A percentile compares a stretch with the other conserved stretches of the same genome.
phyloP scores from a whole-genome alignment of 495 filamentous ascomycete genomes.

The Pyronema omphalodes region DNA sequence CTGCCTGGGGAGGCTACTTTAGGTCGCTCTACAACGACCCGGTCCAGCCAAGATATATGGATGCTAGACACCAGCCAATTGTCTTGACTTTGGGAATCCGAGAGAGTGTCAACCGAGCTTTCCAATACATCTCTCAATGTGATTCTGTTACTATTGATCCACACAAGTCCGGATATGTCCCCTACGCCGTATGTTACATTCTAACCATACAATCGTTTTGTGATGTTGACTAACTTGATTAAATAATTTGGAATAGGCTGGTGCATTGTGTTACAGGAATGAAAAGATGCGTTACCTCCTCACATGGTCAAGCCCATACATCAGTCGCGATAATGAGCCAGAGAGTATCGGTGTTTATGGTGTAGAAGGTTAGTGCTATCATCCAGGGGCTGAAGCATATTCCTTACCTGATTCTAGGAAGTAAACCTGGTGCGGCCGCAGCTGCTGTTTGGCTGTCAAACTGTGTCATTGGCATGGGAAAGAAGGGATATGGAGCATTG shows the following conservation, averaged over 20 bases:
- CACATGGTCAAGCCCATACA: conserved; percentile 31
- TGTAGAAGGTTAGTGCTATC: conserved; percentile 28
- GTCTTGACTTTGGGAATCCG: not conserved
- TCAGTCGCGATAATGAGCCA: conserved; percentile 22
- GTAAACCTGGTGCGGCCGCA: conserved; percentile 8
- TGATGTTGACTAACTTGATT: too few species aligned
- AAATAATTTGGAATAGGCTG: too few species aligned
- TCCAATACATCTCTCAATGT: not conserved
- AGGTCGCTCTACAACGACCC: too few species aligned
- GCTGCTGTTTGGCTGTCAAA: conserved; percentile 6
- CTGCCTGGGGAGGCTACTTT: conserved; percentile 37
- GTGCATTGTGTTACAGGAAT: conserved; percentile 30
- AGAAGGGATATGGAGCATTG: conserved; percentile 3
- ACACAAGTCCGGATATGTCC: conserved; percentile 33
- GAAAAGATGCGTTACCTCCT: conserved; percentile 30
- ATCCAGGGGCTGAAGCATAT: not conserved
- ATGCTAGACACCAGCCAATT: too few species aligned
- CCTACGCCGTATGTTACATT: conserved; percentile 24
- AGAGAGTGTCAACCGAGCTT: not conserved
- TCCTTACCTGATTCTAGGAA: not conserved
- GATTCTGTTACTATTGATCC: conserved; percentile 34
- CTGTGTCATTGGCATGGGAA: conserved; percentile 6
- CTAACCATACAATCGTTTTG: not conserved
- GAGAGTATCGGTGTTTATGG: conserved; percentile 31
- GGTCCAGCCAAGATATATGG: too few species aligned